Evolutionary conservation across 257 asterid species (phyloP).

Genomic region (Petunia secreta): DNA sequence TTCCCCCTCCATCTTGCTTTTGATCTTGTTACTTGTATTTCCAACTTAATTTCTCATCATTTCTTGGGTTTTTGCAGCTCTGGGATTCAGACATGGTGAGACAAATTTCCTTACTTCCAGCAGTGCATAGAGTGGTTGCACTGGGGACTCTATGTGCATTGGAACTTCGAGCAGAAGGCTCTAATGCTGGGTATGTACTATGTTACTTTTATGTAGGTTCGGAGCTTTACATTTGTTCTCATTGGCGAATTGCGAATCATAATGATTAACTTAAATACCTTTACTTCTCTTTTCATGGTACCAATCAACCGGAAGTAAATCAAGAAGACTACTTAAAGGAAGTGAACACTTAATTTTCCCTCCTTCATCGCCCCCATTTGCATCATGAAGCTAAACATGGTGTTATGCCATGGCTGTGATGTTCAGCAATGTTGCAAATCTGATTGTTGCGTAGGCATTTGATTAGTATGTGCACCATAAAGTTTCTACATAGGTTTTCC

Average conservation of each 20-base stretch:
- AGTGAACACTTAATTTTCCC: too few relatives aligned
- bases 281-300: not conserved
- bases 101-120: slow-evolving; percentile 72
- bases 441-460: not conserved
- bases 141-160: slow-evolving; percentile 90
- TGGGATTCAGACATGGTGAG: slow-evolving; percentile 71
- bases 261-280: slow-evolving; percentile 3
- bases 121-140: slow-evolving; percentile 71
- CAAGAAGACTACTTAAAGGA: not conserved
- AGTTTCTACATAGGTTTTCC: too few relatives aligned
- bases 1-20: slow-evolving; percentile 2
- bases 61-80: slow-evolving; percentile 49
- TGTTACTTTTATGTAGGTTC: not conserved
- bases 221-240: not conserved
- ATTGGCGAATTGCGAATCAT: not conserved
- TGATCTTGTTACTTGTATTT: slow-evolving; percentile 20
- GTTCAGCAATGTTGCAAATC: not conserved
- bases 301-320: too few relatives aligned
- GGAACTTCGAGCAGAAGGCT: slow-evolving; percentile 83
- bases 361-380: not conserved
- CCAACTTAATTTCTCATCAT: not conserved
- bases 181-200: slow-evolving; percentile 67
- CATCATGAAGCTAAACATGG: not conserved
- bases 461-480: not conserved
- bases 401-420: not conserved